Base-by-base conservation (phyloP, 192 early-diverging fungal species). In the Mortierella antarctica region DNA sequence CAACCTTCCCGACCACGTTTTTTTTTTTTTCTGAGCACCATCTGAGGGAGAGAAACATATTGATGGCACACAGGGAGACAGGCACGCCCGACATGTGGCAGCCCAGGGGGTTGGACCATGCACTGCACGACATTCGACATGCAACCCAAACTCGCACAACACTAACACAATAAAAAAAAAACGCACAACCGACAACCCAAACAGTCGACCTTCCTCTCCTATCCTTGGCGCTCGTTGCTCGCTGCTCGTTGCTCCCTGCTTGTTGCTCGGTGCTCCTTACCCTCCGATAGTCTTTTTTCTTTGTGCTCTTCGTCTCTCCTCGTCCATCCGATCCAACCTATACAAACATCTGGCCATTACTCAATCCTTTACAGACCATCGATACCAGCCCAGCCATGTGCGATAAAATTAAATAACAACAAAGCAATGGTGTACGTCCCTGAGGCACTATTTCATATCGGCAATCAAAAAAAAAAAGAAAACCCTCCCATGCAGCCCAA, bases 11-110 rank as follows among this genome's bases (percentile, higher is more conserved):
- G 66, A 67, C 64, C 64, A 65, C 64, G 64, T 65, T 65, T 65
- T 65, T 65, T 65, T 65, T 47, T 63, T 62, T 14, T 50, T 50
- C 45, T 45, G 44, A 62, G 45, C 42, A 47, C 55, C 21, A 56
- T 2, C 11, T 31, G 21, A 60, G 31, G 13, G 20, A 60, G 46
- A 65, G 7, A 21, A 41, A 58, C 57, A 55, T 9, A 42, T 44
- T 13, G 59, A 51, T 44, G 40, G 59, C 44, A 62, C 31, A 42
- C 58, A 62, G 42, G 42, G 50, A 62, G 31, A 45, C 41, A 62
- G 52, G 48, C 71, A 61, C 58, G 64, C 65, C 73, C 64, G 57
- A 74, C 73, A 74, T 67, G 65, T 74, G 65, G 73, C 62, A 73
- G 47, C 62, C 71, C 71, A 65, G 56, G 49, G 54, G 23, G 57